Evolutionary conservation across 192 early-diverging fungal genomes (phyloP), one percentile per base, ranked within the genome.

Genomic region (Podila epigama): DNA sequence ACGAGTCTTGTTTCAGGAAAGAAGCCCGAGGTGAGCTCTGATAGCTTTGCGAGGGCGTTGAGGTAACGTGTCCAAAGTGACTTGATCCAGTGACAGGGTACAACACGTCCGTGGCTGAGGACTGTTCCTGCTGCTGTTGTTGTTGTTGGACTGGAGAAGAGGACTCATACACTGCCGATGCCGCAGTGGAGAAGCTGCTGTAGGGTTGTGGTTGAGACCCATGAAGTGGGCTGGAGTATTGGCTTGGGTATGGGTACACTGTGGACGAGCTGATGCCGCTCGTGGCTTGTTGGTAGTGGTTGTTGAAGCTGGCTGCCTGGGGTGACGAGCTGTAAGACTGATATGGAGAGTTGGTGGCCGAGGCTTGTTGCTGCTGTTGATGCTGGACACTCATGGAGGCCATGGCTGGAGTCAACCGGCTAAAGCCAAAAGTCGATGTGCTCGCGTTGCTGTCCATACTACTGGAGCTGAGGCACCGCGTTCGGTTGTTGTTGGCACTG

Each of bases 371-470:
- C 10, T 60, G 64, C 20, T 63, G 69, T 4, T 32, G 36, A 25
- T 72, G 70, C 11, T 77, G 73, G 28, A 77, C 73, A 36, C 54
- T 68, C 60, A 77, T 58, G 16, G 60, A 53, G 5, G 66, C 66
- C 73, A 77, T 33, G 28, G 65, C 66, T 7, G 66, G 66, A n/a
- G 73, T 77, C 27, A 77, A 32, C 29, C 67, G 64, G 31, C 73
- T 68, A 31, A 77, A 42, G 2, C 73, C 73, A 20, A 77, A 55
- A n/a, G 73, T 54, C 8, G 52, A 54, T 6, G 52, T 68, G 40
- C 66, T 68, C 22, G 72, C 61, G 40, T 77, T 77, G 31, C 73
- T 77, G 22, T 77, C 73, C 25, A 77, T 32, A 48, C 73, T 77
- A 31, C 73, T 64, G 3, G 73, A 63, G 37, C 73, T 77, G 2